A percentile compares a stretch with the other conserved stretches of the same genome.
phyloP scores from a whole-genome alignment of 805 yeast genomes.

The Kuraishia hungarica region DNA sequence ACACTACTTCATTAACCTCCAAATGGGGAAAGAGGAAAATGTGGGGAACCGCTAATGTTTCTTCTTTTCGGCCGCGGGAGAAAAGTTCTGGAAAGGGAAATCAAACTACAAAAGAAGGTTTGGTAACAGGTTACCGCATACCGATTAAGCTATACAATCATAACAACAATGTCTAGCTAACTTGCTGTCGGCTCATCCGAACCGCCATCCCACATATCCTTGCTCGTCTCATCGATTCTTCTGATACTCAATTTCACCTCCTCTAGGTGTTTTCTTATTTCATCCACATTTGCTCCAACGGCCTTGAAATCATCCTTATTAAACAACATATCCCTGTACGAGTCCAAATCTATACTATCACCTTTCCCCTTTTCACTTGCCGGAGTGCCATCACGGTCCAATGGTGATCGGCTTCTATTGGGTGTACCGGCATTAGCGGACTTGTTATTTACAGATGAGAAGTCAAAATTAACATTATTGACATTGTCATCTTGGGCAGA shows the following conservation, averaged over 20 bases:
- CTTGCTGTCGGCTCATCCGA: background rate
- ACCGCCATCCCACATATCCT: conserved; percentile 30
- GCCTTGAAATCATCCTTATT: conserved; percentile 44
- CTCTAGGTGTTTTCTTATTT: conserved; percentile 39
- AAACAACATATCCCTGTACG: conserved; percentile 23
- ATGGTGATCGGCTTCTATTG: background rate
- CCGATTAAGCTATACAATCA: no score
- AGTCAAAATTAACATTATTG: background rate
- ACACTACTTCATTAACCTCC: background rate
- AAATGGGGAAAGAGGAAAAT: background rate
- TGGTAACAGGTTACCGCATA: no score
- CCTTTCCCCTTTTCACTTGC: background rate
- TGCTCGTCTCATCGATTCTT: conserved; percentile 33
- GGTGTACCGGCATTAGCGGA: background rate
- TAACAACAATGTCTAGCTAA: background rate
- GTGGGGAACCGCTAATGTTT: background rate
- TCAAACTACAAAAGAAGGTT: no score
- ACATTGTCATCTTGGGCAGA: background rate
- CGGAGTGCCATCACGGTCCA: conserved; percentile 1
- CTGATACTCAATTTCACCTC: conserved; percentile 44
- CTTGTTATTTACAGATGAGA: background rate
- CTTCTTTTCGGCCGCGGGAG: background rate
- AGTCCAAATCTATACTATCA: conserved; percentile 4
- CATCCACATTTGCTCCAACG: conserved; percentile 39
- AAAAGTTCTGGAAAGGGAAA: background rate